phyloP scores from a whole-genome alignment of 768 basidiomycete genomes.

The Tulasnella sp. region DNA sequence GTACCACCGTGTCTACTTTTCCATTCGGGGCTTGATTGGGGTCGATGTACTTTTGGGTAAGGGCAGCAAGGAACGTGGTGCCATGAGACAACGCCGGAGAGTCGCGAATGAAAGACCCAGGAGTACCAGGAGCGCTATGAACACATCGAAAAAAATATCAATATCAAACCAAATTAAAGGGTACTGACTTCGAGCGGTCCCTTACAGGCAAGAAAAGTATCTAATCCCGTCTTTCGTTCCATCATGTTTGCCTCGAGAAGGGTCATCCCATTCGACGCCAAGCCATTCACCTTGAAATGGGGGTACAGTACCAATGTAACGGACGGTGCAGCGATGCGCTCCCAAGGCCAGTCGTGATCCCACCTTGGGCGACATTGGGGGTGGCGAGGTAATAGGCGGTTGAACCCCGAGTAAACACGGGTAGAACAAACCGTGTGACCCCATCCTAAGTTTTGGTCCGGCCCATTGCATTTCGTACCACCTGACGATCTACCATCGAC shows the following conservation, averaged over 20 bases:
- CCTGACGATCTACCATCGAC: background rate
- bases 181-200: background rate
- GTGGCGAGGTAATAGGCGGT: background rate
- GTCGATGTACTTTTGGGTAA: conserved; percentile 76
- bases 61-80: conserved; percentile 66
- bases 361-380: background rate
- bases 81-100: conserved; percentile 54
- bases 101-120: conserved; percentile 82
- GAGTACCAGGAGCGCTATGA: conserved; percentile 48
- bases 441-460: background rate
- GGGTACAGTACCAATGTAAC: conserved; percentile 61
- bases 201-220: conserved; percentile 79
- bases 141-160: background rate
- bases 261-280: conserved; percentile 98
- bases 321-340: conserved; percentile 56
- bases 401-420: background rate
- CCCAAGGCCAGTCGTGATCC: conserved; percentile 13
- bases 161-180: background rate
- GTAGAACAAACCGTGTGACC: conserved; percentile 10
- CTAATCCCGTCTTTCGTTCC: conserved; percentile 71
- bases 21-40: conserved; percentile 39
- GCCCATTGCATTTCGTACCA: background rate
- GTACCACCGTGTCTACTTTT: conserved; percentile 57
- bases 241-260: conserved; percentile 78
- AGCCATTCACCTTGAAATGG: conserved; percentile 71